Conservation (phyloP, 352 stramenopile species). For the Phytopythium sindhum region DNA sequence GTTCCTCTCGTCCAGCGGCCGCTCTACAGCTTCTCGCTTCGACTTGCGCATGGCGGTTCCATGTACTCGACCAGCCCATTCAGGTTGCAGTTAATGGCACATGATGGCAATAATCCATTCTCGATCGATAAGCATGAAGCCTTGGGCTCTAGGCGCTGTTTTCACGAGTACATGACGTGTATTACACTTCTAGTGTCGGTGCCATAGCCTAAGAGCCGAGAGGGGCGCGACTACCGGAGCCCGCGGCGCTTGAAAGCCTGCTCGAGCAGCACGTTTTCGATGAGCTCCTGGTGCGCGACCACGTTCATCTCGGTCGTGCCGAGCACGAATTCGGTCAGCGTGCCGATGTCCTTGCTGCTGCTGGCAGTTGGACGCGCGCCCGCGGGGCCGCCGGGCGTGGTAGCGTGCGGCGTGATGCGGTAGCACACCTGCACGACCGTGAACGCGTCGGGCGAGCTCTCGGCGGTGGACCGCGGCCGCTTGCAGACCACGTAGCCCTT, state of each 20-base stretch:
- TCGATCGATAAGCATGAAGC: no score
- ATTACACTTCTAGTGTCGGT: no score
- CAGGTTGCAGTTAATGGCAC: no score
- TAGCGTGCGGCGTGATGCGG: constrained; percentile 34
- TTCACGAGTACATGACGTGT: no score
- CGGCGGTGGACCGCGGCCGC: constrained; percentile 13
- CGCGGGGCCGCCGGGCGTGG: background rate
- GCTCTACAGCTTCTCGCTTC: no score
- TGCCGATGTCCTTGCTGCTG: constrained; percentile 22
- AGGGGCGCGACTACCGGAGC: background rate
- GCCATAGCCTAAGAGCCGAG: background rate
- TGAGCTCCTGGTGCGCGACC: constrained; percentile 29
- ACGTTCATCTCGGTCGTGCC: constrained; percentile 27
- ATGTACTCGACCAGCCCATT: no score
- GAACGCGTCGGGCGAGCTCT: constrained; percentile 20
- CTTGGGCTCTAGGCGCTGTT: no score
- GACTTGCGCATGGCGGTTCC: no score
- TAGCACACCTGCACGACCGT: constrained; percentile 33
- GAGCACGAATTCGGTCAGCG: constrained; percentile 31
- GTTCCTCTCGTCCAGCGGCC: no score
- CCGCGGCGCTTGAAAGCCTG: constrained; percentile 16
- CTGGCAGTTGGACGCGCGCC: constrained; percentile 15
- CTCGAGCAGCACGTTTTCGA: constrained; percentile 34
- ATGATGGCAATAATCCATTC: no score
- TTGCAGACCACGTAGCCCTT: constrained; percentile 31